Evolutionary conservation across 495 filamentous ascomycete species (phyloP).

Genomic region (Bacidia gigantensis): DNA sequence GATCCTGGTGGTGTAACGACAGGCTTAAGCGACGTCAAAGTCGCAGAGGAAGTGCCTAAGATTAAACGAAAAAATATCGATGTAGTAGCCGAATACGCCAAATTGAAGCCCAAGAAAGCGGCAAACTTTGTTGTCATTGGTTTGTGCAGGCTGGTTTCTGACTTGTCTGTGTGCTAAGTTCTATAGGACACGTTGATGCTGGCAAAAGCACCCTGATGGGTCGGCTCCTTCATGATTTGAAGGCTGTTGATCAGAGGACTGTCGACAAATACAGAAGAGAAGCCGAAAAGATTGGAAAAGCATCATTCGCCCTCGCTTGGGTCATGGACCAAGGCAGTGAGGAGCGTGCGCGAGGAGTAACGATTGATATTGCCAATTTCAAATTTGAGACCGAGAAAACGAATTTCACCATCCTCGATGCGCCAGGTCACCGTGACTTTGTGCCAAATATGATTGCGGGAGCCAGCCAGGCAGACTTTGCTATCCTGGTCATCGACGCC

Average conservation of each 20-base stretch:
- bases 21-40: conserved; percentile 40
- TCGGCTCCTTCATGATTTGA: conserved; percentile 75
- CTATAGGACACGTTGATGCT: conserved; percentile 80
- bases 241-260: conserved; percentile 73
- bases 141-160: conserved; percentile 24
- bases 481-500: conserved; percentile 85
- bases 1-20: conserved; percentile 13
- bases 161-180: neutral
- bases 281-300: conserved; percentile 82
- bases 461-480: conserved; percentile 90
- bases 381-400: conserved; percentile 80
- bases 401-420: conserved; percentile 86
- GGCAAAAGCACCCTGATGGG: conserved; percentile 98
- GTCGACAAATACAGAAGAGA: conserved; percentile 79
- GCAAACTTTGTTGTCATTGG: conserved; percentile 96
- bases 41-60: conserved; percentile 51
- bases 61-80: conserved; percentile 78
- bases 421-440: conserved; percentile 89
- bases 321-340: conserved; percentile 82
- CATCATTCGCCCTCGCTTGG: conserved; percentile 93
- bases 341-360: conserved; percentile 81
- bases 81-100: conserved; percentile 69
- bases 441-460: conserved; percentile 99
- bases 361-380: conserved; percentile 91
- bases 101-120: conserved; percentile 57